These are phyloP conservation scores for Colletotrichum noveboracense DNA, from an alignment of 2,329 filamentous ascomycete genomes.

Conservation along the genomic window DNA sequence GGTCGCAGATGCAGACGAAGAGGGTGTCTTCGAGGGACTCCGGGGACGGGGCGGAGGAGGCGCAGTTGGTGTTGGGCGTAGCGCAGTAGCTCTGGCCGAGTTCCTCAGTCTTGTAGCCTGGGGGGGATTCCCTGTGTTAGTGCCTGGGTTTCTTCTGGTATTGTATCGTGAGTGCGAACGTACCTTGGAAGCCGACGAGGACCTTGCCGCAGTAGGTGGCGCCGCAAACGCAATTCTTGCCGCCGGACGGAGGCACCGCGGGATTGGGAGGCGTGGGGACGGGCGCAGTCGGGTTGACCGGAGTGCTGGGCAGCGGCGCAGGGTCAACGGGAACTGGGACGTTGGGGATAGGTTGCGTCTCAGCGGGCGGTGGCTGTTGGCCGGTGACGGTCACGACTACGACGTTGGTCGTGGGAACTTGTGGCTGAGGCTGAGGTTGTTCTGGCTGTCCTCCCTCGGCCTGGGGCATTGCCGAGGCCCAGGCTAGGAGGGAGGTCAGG, in stretches of 20 bases:
- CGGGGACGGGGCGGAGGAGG: constrained; percentile 31
- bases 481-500: background rate
- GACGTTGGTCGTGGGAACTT: background rate
- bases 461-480: constrained; percentile 11
- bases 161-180: background rate
- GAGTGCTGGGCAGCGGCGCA: background rate
- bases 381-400: constrained; percentile 8
- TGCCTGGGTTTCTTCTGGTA: background rate
- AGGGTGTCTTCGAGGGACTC: constrained; percentile 33
- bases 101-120: constrained; percentile 28
- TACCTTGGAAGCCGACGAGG: constrained; percentile 30
- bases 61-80: constrained; percentile 39
- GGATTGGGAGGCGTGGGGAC: background rate
- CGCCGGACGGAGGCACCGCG: constrained; percentile 19
- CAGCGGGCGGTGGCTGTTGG: background rate
- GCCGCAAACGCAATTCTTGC: constrained; percentile 43
- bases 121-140: background rate
- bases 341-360: constrained; percentile 2
- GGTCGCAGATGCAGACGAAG: constrained; percentile 43
- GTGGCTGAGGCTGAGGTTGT: background rate
- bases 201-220: constrained; percentile 47
- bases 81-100: constrained; percentile 40
- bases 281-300: background rate
- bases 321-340: background rate
- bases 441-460: background rate